Conservation (phyloP, 148 eudicot species). For the Nepenthes mirabilis region DNA sequence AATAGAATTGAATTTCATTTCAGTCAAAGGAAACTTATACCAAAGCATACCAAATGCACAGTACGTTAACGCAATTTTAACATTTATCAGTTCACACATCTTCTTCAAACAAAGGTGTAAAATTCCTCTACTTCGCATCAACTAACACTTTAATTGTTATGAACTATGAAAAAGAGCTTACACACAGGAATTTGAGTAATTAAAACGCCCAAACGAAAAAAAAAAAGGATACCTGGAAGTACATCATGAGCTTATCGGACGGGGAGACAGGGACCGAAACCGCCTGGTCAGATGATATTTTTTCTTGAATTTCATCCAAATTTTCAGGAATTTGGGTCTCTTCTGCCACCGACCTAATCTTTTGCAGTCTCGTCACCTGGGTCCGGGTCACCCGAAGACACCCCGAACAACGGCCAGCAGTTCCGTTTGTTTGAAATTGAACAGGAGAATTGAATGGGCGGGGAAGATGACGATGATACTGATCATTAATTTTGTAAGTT, state of each 20-base stretch:
- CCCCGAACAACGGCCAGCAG: conserved; percentile 3
- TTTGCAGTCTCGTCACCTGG: conserved; percentile 10
- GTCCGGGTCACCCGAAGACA: conserved; percentile 3
- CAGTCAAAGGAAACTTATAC: no score
- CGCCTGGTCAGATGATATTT: conserved; percentile 28
- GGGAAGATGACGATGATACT: conserved; percentile 6
- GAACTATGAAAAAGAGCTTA: no score
- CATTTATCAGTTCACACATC: no score
- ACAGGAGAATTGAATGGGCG: conserved; percentile 7
- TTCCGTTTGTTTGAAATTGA: conserved; percentile 11
- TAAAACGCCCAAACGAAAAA: not conserved
- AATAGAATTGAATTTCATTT: no score
- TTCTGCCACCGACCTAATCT: conserved; percentile 30
- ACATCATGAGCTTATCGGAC: conserved; percentile 76
- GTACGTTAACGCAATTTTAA: no score
- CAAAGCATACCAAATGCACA: no score
- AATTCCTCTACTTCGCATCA: no score
- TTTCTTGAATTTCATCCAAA: not conserved
- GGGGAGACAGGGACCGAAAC: conserved; percentile 79
- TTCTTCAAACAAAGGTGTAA: no score
- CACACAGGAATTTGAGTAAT: no score
- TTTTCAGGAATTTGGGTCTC: conserved; percentile 16
- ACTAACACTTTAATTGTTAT: no score
- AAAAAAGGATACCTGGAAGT: conserved; percentile 43
- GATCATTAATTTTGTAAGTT: conserved; percentile 3